Percentiles rank a stretch among this genome's conserved stretches.
These are phyloP conservation scores for Paecilomyces niveus DNA, from an alignment of 2,329 filamentous ascomycete species.

Conservation along the genomic window DNA sequence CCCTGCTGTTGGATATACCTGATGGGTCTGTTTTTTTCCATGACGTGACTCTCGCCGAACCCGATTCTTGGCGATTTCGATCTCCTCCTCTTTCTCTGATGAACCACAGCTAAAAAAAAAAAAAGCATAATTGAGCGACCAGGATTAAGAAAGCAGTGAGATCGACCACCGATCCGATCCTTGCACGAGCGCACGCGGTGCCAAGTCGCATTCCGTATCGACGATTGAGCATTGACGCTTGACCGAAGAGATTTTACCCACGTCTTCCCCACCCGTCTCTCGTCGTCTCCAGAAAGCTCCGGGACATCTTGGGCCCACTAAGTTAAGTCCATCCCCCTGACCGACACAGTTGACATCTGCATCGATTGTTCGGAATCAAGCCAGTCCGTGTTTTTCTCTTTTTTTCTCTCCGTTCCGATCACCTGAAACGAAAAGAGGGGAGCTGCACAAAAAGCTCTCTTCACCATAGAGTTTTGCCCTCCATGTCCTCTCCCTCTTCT, in stretches of 20 bases:
- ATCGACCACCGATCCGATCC: background rate
- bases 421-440: background rate
- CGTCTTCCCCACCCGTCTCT: background rate
- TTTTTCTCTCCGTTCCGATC: background rate
- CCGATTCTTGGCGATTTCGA: background rate
- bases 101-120: no score
- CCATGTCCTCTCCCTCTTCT: constrained; percentile 56
- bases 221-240: background rate
- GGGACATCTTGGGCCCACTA: background rate
- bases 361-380: background rate
- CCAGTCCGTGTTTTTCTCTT: background rate
- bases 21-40: background rate
- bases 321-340: background rate
- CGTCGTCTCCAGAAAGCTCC: background rate
- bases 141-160: no score
- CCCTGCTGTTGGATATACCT: background rate
- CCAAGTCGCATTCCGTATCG: background rate
- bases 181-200: background rate
- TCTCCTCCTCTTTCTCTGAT: no score
- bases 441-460: background rate
- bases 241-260: background rate
- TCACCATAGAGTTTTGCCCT: constrained; percentile 7
- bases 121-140: no score
- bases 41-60: background rate
- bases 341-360: constrained; percentile 1